Conservation (phyloP, 2,329 filamentous ascomycete species). For the Beauveria brongniartii region DNA sequence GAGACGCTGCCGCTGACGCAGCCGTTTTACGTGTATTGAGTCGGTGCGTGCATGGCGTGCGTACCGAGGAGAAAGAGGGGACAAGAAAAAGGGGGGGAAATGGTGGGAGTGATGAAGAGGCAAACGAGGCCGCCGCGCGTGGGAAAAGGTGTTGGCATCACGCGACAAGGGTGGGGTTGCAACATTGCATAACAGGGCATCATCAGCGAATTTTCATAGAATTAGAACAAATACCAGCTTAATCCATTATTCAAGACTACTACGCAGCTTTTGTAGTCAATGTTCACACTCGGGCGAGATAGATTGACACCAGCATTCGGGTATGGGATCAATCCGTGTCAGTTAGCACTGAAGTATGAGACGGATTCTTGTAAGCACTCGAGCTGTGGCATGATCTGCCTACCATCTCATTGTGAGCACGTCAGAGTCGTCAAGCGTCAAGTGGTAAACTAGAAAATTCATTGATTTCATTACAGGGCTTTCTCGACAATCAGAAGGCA, state of each 20-base stretch:
- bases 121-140: no score
- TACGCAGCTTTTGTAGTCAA: no score
- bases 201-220: background rate
- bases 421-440: background rate
- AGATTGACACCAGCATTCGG: no score
- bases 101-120: no score
- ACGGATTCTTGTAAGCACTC: background rate
- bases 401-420: no score
- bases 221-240: background rate
- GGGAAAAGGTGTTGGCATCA: background rate
- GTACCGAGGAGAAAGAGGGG: no score
- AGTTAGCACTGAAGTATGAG: no score
- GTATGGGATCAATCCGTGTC: no score
- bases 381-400: no score
- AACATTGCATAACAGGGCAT: background rate
- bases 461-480: constrained; percentile 23
- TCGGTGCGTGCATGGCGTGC: background rate
- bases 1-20: constrained; percentile 67
- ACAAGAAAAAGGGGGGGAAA: no score
- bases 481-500: constrained; percentile 16
- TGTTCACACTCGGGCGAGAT: background rate
- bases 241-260: background rate
- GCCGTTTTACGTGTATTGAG: constrained; percentile 65
- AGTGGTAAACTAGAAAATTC: constrained; percentile 15
- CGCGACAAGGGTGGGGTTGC: background rate